phyloP scores from a whole-genome alignment of 129 eudicot genomes.

The Silybum marianum region DNA sequence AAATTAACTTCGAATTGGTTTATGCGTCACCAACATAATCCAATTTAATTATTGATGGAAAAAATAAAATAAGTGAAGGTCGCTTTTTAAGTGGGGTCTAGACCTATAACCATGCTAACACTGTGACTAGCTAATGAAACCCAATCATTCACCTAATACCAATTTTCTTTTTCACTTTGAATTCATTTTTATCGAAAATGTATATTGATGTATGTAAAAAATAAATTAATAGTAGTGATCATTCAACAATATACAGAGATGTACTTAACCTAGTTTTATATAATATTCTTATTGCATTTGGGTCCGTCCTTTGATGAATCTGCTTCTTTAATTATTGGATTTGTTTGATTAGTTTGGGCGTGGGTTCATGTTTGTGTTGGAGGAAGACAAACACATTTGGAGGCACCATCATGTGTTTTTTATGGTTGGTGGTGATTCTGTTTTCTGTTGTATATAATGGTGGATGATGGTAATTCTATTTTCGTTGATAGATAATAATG shows the following conservation, averaged over 20 bases:
- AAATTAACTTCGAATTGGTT: no score
- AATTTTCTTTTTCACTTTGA: background rate
- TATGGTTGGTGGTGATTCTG: background rate
- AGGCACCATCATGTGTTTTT: background rate
- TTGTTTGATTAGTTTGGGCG: background rate
- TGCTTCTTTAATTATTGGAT: background rate
- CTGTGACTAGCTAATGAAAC: background rate
- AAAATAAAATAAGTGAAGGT: no score
- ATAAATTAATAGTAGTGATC: no score
- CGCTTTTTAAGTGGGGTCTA: background rate
- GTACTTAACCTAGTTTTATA: no score
- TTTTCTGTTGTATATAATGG: background rate
- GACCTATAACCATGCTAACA: constrained; percentile 13
- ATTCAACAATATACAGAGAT: no score
- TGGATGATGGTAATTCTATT: background rate
- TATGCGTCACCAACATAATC: no score
- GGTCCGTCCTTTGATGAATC: no score
- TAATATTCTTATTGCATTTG: no score
- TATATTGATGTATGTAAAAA: no score
- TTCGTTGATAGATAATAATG: background rate
- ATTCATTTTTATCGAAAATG: no score
- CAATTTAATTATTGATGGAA: no score
- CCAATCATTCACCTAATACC: constrained; percentile 4
- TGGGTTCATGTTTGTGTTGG: background rate
- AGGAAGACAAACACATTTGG: background rate